Conservation (phyloP, 2,329 filamentous ascomycete genomes). For the Fusarium mangiferae region DNA sequence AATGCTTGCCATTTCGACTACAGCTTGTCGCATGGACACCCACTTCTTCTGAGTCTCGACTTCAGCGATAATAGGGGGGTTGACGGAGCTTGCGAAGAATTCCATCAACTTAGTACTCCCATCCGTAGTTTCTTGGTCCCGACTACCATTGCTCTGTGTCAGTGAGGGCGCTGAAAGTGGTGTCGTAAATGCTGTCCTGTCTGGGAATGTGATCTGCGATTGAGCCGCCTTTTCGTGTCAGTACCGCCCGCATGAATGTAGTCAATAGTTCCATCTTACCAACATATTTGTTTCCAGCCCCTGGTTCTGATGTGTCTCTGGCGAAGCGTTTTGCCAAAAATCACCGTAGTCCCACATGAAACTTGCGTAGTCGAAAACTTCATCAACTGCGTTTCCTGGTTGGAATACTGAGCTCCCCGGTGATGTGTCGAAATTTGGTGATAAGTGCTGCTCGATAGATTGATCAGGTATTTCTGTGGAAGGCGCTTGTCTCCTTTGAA, state of each 20-base stretch:
- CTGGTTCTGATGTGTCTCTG: constrained; percentile 37
- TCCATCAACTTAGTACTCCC: constrained; percentile 52
- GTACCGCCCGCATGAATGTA: neutral
- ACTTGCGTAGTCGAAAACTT: constrained; percentile 59
- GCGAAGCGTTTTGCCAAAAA: constrained; percentile 49
- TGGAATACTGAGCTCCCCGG: constrained; percentile 42
- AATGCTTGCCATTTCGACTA: constrained; percentile 58
- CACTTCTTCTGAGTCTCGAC: constrained; percentile 64
- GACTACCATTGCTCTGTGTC: constrained; percentile 34
- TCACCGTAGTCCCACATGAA: constrained; percentile 59
- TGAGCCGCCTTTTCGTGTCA: constrained; percentile 28
- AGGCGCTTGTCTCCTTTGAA: constrained; percentile 28
- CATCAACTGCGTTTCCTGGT: constrained; percentile 50
- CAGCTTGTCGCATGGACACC: constrained; percentile 59
- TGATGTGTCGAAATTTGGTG: constrained; percentile 45
- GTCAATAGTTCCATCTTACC: constrained; percentile 13
- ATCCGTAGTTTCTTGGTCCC: constrained; percentile 7
- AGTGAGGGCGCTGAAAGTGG: constrained; percentile 37
- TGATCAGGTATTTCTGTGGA: constrained; percentile 6
- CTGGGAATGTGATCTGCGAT: constrained; percentile 40
- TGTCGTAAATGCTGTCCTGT: constrained; percentile 34
- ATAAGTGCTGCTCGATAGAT: constrained; percentile 36
- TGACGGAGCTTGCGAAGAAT: constrained; percentile 59
- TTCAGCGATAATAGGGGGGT: constrained; percentile 63
- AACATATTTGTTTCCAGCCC: constrained; percentile 39